phyloP scores from a whole-genome alignment of 192 early-diverging fungal species.

The Spizellomyces sp. region DNA sequence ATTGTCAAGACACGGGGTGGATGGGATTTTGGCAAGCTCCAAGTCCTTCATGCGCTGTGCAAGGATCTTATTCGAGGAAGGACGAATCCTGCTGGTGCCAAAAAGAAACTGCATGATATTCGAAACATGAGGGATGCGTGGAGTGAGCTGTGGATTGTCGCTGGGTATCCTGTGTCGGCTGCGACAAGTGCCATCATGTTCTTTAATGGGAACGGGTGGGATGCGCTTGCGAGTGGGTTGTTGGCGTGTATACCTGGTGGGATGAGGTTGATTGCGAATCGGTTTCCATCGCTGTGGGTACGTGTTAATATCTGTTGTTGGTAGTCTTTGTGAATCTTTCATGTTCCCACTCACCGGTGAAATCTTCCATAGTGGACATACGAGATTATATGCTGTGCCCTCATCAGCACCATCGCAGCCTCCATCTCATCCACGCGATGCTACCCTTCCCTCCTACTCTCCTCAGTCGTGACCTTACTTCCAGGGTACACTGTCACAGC shows the following conservation, averaged over 20 bases:
- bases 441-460: slow-evolving; percentile 20
- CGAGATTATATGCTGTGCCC: slow-evolving; percentile 13
- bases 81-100: neutral
- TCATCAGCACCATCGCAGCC: slow-evolving; percentile 8
- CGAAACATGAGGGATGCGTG: neutral
- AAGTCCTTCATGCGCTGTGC: neutral
- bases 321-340: neutral
- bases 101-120: neutral
- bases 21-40: slow-evolving; percentile 11
- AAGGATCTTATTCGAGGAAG: slow-evolving; percentile 10
- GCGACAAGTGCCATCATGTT: slow-evolving; percentile 22
- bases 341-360: neutral
- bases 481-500: slow-evolving; percentile 25
- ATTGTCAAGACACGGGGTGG: slow-evolving; percentile 17
- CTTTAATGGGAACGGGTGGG: slow-evolving; percentile 14
- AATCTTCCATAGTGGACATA: slow-evolving; percentile 9
- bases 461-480: slow-evolving; percentile 21
- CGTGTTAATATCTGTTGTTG: neutral
- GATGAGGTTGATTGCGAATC: slow-evolving; percentile 13
- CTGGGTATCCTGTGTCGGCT: slow-evolving; percentile 19
- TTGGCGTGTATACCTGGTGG: slow-evolving; percentile 14
- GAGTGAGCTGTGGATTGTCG: slow-evolving; percentile 12
- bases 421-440: neutral
- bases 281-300: slow-evolving; percentile 9
- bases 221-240: slow-evolving; percentile 2